Base-by-base conservation (phyloP, 305 asterid species). In the Fraxinus sp. region DNA sequence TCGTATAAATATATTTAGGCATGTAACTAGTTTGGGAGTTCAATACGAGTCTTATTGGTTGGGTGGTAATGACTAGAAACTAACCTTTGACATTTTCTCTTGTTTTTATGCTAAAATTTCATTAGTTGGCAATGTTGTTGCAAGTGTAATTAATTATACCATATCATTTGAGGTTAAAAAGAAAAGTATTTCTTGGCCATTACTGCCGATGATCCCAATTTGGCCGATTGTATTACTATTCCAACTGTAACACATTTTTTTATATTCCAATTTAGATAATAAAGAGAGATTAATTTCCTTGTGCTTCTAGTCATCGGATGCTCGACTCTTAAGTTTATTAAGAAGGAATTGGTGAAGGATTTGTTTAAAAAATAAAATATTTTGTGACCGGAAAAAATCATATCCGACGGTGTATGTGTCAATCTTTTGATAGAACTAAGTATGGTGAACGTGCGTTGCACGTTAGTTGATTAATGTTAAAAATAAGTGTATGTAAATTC, bases 171-270 rank as follows among this genome's bases (percentile, higher is more conserved):
- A 22, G 32, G 35, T 10, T 2, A 26, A 11, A 26, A 26, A 0
- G 11, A 24, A 8, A 7, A 57, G 2, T 37, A 39, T 59, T 44
- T 75, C 13, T 46, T 28, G 3, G 76, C 83, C 76, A 78, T 32
- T 9, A 49, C 62, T 59, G 75, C 68, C 85, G 87, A 85, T 74
- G 85, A 81, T 85, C 16, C 82, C 87, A 78, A 85, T 16, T 72
- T 20, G 79, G 36, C 7, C 11, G 59, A n/a, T 55, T 6, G 35
- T 66, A 66, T 8, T 62, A 7, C 26, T 37, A 35, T 5, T 37
- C 74, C 46, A 84, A 30, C 82, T 70, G 80, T 71, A 32, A 77
- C 28, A 77, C 46, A 20, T 77, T 33, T 16, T 35, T 35, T 74
- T 2, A 13, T 18, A 8, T 35, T 52, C 8, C 30, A 24, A 35